Percentiles rank a stretch among this genome's conserved stretches.
Conservation (phyloP, 2,329 filamentous ascomycete genomes). For the Aspergillus floridensis region DNA sequence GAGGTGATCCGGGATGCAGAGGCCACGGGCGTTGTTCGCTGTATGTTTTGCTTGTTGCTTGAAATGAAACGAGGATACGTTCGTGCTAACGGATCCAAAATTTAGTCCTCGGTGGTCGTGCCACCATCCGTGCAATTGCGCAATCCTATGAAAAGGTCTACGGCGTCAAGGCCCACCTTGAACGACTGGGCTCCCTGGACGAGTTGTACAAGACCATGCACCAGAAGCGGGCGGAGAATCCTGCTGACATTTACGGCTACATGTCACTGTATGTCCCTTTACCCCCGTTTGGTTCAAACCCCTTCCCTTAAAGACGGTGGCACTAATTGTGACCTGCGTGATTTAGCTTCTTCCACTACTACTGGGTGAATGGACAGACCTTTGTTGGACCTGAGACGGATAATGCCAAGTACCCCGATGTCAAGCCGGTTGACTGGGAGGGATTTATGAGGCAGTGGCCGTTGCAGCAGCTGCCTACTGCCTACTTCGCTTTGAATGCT, state of each 20-base stretch:
- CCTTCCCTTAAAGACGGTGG: too few relatives aligned
- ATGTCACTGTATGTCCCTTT: constrained; percentile 11
- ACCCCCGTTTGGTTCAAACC: too few relatives aligned
- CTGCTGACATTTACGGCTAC: constrained; percentile 16
- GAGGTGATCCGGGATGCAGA: constrained; percentile 27
- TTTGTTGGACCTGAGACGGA: constrained; percentile 10
- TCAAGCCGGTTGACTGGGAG: constrained; percentile 12
- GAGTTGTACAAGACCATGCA: constrained; percentile 31
- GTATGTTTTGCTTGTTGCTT: constrained; percentile 13
- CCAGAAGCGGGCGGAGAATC: constrained; percentile 12
- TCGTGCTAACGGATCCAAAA: background rate
- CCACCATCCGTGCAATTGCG: constrained; percentile 25
- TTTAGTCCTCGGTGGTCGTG: constrained; percentile 37
- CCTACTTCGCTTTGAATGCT: constrained; percentile 1
- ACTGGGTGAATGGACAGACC: constrained; percentile 17
- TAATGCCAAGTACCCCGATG: constrained; percentile 7
- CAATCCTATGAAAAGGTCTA: constrained; percentile 26
- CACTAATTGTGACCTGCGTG: too few relatives aligned
- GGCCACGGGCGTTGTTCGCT: constrained; percentile 20
- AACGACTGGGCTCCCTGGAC: constrained; percentile 26
- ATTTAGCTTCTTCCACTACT: constrained; percentile 18
- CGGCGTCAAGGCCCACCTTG: constrained; percentile 19
- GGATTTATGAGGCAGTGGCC: constrained; percentile 1
- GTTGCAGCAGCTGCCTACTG: background rate
- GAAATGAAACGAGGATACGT: background rate